phyloP scores from a whole-genome alignment of 73 alveolate genomes.

The Paramecium sexaurelia region DNA sequence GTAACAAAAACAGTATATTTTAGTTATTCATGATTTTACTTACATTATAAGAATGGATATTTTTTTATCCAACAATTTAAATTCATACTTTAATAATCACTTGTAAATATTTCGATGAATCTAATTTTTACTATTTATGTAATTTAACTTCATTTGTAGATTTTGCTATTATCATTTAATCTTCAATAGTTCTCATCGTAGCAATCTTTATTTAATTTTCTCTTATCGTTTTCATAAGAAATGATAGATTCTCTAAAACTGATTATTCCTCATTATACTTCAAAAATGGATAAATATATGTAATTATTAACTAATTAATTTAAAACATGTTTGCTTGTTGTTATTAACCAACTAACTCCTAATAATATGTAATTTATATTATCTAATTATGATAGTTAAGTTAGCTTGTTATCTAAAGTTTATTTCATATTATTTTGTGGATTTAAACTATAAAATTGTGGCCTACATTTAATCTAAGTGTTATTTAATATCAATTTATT shows the following conservation, averaged over 20 bases:
- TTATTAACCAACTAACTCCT: background rate
- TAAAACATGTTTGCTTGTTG: background rate
- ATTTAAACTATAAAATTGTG: background rate
- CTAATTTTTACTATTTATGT: background rate
- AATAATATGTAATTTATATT: background rate
- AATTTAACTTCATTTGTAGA: background rate
- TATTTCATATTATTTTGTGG: background rate
- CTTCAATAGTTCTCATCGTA: background rate
- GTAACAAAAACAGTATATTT: background rate
- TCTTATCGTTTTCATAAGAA: background rate
- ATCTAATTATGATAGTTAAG: background rate
- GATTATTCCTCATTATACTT: background rate
- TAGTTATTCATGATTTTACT: background rate
- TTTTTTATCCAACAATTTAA: background rate
- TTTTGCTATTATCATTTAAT: background rate
- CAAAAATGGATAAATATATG: background rate
- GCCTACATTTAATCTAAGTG: background rate
- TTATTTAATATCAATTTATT: background rate
- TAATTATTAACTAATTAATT: background rate
- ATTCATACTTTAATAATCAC: background rate
- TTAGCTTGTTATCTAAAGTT: background rate
- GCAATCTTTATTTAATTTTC: background rate
- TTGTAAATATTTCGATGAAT: background rate
- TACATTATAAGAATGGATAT: background rate
- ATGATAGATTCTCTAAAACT: background rate